phyloP scores from a whole-genome alignment of 176 grass and related monocot species.

The Melocanna baccifera region DNA sequence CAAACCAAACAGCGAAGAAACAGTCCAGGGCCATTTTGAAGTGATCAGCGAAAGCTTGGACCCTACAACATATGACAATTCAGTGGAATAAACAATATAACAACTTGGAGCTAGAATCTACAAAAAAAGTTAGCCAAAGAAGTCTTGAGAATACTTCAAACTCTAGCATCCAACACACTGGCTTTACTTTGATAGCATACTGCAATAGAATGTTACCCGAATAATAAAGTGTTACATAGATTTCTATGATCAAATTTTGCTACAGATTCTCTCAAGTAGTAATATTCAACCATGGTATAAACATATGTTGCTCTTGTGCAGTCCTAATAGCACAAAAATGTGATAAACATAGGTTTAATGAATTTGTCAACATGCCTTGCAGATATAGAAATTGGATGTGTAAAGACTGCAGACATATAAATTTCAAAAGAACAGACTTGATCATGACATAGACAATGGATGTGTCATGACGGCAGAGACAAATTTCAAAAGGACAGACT shows the following conservation, averaged over 20 bases:
- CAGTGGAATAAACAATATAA: neutral
- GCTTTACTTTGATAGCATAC: neutral
- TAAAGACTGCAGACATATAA: neutral
- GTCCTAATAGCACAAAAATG: neutral
- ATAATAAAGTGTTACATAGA: neutral
- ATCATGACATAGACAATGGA: neutral
- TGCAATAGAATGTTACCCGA: neutral
- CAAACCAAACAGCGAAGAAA: constrained; percentile 98
- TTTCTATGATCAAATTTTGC: constrained; percentile 3
- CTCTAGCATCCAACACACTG: neutral
- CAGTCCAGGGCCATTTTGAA: constrained; percentile 96
- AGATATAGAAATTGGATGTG: constrained; percentile 1
- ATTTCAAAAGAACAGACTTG: neutral
- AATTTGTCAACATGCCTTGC: neutral
- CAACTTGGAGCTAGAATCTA: neutral
- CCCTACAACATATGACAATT: constrained; percentile 45
- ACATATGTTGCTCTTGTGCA: neutral
- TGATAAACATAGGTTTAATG: neutral
- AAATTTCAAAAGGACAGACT: neutral
- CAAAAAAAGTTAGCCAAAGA: neutral
- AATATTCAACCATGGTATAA: neutral
- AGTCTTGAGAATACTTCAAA: constrained; percentile 1
- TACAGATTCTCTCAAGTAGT: neutral
- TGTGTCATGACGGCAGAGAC: neutral
- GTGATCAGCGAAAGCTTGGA: constrained; percentile 68